Evolutionary conservation across 352 stramenopile species (phyloP).

Genomic region (Phytopythium oedochilum): DNA sequence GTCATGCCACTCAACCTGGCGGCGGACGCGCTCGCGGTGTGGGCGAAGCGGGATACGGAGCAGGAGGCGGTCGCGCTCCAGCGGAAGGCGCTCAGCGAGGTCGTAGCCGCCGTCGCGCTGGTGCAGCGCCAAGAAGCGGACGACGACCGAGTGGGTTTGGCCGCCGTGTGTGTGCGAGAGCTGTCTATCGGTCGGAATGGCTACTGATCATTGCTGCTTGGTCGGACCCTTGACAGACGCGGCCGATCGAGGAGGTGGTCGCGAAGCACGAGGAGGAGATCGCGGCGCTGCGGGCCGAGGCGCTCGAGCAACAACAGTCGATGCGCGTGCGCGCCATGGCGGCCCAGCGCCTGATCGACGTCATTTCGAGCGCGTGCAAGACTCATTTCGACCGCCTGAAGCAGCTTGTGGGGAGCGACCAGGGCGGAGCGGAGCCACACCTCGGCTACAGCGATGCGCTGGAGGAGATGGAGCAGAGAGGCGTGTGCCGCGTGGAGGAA

Average conservation of each 20-base stretch:
- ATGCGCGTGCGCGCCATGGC: conserved; percentile 23
- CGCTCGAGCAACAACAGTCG: conserved; percentile 3
- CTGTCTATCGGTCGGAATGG: background rate
- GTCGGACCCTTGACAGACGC: background rate
- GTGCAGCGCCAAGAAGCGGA: conserved; percentile 5
- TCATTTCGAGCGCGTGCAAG: conserved; percentile 31
- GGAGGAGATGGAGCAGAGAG: conserved; percentile 16
- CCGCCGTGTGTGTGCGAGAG: background rate
- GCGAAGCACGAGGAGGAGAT: conserved; percentile 15
- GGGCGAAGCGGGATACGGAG: conserved; percentile 14
- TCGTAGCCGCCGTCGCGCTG: conserved; percentile 13
- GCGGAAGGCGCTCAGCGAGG: conserved; percentile 10
- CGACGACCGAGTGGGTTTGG: conserved; percentile 5
- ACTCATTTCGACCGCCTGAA: conserved; percentile 32
- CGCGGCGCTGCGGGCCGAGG: background rate
- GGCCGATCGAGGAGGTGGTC: conserved; percentile 16
- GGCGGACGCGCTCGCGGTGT: conserved; percentile 29
- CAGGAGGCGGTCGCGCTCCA: conserved; percentile 4
- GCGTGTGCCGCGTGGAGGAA: conserved; percentile 11
- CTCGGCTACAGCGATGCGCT: conserved; percentile 12
- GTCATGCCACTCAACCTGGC: conserved; percentile 31
- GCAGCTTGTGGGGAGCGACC: conserved; percentile 16
- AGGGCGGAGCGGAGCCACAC: background rate
- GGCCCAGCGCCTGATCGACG: conserved; percentile 34
- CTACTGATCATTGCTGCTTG: background rate